Evolutionary conservation across 345 rosid genomes (phyloP).

Genomic region (Corchorus capsularis): DNA sequence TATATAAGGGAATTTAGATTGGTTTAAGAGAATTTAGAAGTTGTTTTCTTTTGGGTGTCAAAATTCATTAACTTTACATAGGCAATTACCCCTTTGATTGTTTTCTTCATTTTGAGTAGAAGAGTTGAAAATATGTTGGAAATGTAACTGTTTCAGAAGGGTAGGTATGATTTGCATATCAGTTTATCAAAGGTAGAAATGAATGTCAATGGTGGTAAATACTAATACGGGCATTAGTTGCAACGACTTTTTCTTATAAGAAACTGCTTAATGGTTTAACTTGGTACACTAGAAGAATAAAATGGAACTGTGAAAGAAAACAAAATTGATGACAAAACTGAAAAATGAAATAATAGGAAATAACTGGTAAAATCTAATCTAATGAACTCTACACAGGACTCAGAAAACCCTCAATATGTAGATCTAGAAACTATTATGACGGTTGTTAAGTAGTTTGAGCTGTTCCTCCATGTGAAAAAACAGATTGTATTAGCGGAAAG

Average conservation of each 20-base stretch:
- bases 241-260: neutral
- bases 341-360: neutral
- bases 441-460: neutral
- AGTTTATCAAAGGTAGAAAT: neutral
- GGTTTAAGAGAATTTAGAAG: too few relatives aligned
- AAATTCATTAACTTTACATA: neutral
- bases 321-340: neutral
- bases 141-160: neutral
- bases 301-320: neutral
- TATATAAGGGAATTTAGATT: neutral
- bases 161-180: neutral
- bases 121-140: neutral
- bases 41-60: neutral
- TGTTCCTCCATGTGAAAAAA: neutral
- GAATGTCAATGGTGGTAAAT: neutral
- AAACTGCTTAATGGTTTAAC: neutral
- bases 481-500: constrained; percentile 1
- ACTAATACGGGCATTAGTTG: neutral
- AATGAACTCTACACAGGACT: neutral
- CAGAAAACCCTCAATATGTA: neutral
- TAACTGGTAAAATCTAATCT: neutral
- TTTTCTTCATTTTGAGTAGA: neutral
- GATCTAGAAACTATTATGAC: neutral
- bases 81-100: neutral
- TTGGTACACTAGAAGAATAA: neutral